Evolutionary conservation across 2,329 filamentous ascomycete genomes (phyloP).

Genomic region (Claviceps africana): DNA sequence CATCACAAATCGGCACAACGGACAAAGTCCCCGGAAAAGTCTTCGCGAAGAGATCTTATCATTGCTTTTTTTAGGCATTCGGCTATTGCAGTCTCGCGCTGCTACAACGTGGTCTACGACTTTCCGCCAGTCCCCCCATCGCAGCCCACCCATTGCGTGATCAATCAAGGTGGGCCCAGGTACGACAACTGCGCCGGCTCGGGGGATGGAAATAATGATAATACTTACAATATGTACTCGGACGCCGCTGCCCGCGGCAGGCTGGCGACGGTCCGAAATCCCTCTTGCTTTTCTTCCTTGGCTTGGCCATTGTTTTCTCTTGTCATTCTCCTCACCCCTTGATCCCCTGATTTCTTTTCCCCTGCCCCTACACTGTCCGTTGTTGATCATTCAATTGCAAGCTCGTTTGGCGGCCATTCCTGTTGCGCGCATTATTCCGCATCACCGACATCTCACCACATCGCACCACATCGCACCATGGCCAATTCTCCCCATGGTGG

Average conservation of each 20-base stretch:
- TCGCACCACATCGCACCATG: conserved; percentile 36
- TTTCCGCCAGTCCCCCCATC: conserved; percentile 6
- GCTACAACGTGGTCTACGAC: too few species aligned
- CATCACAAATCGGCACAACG: too few species aligned
- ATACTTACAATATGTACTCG: neutral
- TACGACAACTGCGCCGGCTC: conserved; percentile 1
- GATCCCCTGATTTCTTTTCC: conserved; percentile 5
- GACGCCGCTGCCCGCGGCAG: neutral
- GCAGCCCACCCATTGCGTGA: conserved; percentile 21
- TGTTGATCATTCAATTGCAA: neutral
- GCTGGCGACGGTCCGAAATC: conserved; percentile 2
- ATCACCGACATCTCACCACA: neutral
- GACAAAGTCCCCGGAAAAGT: too few species aligned
- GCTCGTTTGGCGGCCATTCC: neutral
- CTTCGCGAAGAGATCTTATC: too few species aligned
- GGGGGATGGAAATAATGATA: neutral
- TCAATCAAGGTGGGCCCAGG: conserved; percentile 5
- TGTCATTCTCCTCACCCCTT: neutral
- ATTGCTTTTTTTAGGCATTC: too few species aligned
- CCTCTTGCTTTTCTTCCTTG: conserved; percentile 2
- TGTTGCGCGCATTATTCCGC: neutral
- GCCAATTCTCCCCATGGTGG: conserved; percentile 72
- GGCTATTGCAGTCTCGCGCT: too few species aligned
- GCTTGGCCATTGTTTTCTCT: neutral
- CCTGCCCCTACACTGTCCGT: neutral